Evolutionary conservation across 257 asterid species (phyloP), one percentile per base, ranked within the genome.

Genomic region (Fraxinus cuspidata): DNA sequence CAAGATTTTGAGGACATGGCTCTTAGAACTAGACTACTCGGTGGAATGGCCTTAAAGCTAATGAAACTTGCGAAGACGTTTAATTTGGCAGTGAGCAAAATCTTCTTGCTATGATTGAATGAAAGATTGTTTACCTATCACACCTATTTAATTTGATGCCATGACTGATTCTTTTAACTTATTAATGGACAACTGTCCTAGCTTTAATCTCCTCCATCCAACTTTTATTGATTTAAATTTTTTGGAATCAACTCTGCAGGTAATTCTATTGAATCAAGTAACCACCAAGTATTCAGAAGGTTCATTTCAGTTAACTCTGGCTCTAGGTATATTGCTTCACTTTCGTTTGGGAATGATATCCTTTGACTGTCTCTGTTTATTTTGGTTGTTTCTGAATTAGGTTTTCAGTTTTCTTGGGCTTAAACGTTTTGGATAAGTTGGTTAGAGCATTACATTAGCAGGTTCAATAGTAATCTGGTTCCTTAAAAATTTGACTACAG

Each of bases 1-100:
- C 96, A 91, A 82, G 97, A 95, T 86, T 95, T 95, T 58, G 97
- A 89, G 83, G 94, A 95, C 85, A 93, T 90, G 99, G 96, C 97
- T 71, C 96, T 86, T 75, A 84, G 99, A 85, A 93, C 99, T 80
- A 88, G 97, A 70, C 80, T 93, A 42, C 97, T 95, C 13, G 88
- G 97, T 83, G 98, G 89, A 81, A 88, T 90, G 86, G 96, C 98
- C 67, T 83, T 93, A 76, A 93, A 93, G 83, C 70, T 93, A 88
- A 93, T 91, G 99, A 93, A 90, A 80, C 97, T 95, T 77, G 93
- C 99, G 6, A 90, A 92, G 81, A 91, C 89, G 75, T 88, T 78
- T 69, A 84, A 85, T 72, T 85, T 91, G 86, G 98, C 99, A 13
- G 99, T 95, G 90, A 90, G 93, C 77, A 78, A 37, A 29, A 35